These are phyloP conservation scores for Serendipita sp. DNA, from an alignment of 768 basidiomycete genomes.

Conservation along the genomic window DNA sequence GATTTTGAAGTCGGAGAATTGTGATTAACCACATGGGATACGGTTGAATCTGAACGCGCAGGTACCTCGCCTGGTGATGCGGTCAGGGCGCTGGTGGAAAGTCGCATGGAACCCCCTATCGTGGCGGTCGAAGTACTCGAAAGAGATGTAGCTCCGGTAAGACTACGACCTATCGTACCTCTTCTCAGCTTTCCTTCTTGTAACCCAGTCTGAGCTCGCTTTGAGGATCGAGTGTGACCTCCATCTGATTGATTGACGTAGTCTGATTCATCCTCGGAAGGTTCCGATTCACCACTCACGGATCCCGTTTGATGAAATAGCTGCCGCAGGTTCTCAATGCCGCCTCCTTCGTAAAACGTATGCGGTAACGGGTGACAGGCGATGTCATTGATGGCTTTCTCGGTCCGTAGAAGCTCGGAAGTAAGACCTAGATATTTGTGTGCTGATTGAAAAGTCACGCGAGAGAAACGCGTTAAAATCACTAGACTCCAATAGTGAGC, in stretches of 20 bases:
- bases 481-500: slow-evolving; percentile 29
- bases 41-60: background rate
- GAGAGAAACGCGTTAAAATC: slow-evolving; percentile 87
- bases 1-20: slow-evolving; percentile 14
- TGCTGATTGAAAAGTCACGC: slow-evolving; percentile 95
- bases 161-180: background rate
- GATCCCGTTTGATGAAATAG: slow-evolving; percentile 55
- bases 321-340: slow-evolving; percentile 75
- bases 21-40: slow-evolving; percentile 6
- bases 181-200: background rate
- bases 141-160: slow-evolving; percentile 1
- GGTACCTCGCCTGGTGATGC: background rate
- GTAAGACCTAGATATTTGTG: slow-evolving; percentile 94
- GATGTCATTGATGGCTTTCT: slow-evolving; percentile 93
- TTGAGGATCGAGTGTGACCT: background rate
- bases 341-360: slow-evolving; percentile 85
- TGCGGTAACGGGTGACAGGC: slow-evolving; percentile 88
- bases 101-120: background rate
- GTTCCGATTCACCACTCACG: slow-evolving; percentile 14
- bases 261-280: slow-evolving; percentile 8
- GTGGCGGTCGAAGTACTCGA: background rate
- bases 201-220: background rate
- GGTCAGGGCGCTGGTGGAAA: slow-evolving; percentile 11
- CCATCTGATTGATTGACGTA: slow-evolving; percentile 8
- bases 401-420: slow-evolving; percentile 85